Conservation (phyloP, 2,329 filamentous ascomycete species). For the Fusarium virguliforme region DNA sequence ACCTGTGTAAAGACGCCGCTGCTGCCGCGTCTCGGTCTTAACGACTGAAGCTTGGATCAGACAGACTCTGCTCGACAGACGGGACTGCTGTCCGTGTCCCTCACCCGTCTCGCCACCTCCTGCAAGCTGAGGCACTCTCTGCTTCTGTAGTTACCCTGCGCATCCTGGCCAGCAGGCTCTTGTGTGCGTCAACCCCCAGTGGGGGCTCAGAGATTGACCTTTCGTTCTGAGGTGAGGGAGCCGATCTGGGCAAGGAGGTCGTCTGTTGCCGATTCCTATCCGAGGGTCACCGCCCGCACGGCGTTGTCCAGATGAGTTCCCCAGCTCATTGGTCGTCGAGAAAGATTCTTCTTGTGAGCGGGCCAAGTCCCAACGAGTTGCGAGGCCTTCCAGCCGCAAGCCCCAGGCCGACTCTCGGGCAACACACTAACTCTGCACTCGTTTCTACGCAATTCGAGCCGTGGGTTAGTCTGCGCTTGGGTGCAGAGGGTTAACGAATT, state of each 20-base stretch:
- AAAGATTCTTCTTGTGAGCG: constrained; percentile 14
- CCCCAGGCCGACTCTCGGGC: constrained; percentile 5
- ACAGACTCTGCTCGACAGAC: constrained; percentile 1
- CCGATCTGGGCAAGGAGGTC: background rate
- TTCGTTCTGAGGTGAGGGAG: constrained; percentile 2
- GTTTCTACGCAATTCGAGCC: constrained; percentile 1
- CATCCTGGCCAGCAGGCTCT: constrained; percentile 1
- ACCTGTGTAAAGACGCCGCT: constrained; percentile 7
- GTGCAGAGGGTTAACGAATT: background rate
- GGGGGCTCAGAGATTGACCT: constrained; percentile 5
- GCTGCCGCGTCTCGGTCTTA: constrained; percentile 1
- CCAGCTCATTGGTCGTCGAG: constrained; percentile 2
- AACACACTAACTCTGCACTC: constrained; percentile 4
- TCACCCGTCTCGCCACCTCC: constrained; percentile 10
- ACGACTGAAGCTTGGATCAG: constrained; percentile 23
- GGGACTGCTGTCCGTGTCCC: constrained; percentile 1
- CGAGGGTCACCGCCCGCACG: constrained; percentile 2
- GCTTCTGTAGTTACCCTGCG: constrained; percentile 18
- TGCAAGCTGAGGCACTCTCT: constrained; percentile 9
- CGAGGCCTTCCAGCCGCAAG: background rate
- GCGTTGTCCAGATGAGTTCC: constrained; percentile 4
- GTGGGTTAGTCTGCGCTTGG: constrained; percentile 15
- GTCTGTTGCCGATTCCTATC: background rate
- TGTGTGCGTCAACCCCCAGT: constrained; percentile 8
- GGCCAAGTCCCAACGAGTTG: constrained; percentile 18